These are phyloP conservation scores for Corylus heterophylla DNA, from an alignment of 306 rosid genomes.

Conservation along the genomic window DNA sequence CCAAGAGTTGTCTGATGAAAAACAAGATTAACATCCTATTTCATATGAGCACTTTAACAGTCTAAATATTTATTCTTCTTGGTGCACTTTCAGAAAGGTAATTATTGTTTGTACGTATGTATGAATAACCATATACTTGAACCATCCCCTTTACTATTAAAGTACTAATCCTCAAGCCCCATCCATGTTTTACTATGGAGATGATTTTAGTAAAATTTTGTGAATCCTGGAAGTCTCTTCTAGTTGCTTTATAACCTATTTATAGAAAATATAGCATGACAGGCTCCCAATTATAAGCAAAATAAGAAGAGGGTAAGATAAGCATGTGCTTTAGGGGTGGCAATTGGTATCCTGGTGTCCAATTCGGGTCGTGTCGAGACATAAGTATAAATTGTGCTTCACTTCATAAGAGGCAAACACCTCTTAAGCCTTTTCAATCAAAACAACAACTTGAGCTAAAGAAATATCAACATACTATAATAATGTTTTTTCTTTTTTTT, in stretches of 20 bases:
- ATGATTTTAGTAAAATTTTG: background rate
- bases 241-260: background rate
- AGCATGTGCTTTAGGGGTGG: background rate
- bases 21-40: background rate
- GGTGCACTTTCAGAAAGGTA: background rate
- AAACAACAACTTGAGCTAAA: background rate
- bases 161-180: background rate
- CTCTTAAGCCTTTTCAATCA: background rate
- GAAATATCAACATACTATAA: background rate
- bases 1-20: background rate
- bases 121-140: background rate
- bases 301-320: background rate
- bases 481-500: background rate
- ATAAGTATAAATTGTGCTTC: background rate
- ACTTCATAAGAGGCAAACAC: background rate
- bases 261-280: background rate
- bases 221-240: background rate
- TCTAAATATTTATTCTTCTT: background rate
- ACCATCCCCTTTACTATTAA: background rate
- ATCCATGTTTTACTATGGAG: background rate
- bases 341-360: no score
- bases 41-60: background rate
- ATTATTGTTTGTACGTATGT: background rate
- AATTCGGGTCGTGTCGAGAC: no score
- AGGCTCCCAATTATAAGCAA: background rate